Conservation (phyloP, 2,329 filamentous ascomycete genomes). For the Talaromyces pinophilus region DNA sequence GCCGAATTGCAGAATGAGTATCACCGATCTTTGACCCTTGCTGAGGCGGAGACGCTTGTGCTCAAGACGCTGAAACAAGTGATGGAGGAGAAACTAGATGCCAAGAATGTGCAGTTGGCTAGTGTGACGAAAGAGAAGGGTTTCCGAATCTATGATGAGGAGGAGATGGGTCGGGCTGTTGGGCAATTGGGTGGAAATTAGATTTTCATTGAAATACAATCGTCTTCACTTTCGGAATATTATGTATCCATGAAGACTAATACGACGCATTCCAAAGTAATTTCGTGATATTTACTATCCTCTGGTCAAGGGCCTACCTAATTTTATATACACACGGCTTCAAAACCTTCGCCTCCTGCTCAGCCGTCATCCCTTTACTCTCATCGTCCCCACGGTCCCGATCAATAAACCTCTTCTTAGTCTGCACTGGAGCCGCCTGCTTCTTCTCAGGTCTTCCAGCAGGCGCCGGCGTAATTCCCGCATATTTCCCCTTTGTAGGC, state of each 20-base stretch:
- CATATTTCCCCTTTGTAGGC: conserved; percentile 73
- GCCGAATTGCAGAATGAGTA: conserved; percentile 98
- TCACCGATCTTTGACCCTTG: conserved; percentile 92
- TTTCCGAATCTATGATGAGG: conserved; percentile 97
- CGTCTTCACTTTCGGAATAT: conserved; percentile 8
- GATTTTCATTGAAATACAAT: conserved; percentile 7
- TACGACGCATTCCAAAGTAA: not conserved
- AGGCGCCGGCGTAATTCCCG: conserved; percentile 32
- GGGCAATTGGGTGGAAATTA: conserved; percentile 60
- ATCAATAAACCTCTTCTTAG: conserved; percentile 61
- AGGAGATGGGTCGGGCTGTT: conserved; percentile 93
- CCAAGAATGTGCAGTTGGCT: conserved; percentile 97
- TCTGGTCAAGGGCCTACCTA: conserved; percentile 52
- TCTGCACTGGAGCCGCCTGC: conserved; percentile 31
- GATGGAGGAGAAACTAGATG: conserved; percentile 99
- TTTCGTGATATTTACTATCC: not conserved
- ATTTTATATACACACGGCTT: conserved; percentile 98
- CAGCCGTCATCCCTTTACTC: conserved; percentile 55
- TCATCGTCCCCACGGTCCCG: conserved; percentile 51
- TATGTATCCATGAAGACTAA: conserved; percentile 17
- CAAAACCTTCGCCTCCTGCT: conserved; percentile 69
- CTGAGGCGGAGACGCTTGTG: conserved; percentile 90
- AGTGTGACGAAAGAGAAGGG: conserved; percentile 97
- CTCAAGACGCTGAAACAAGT: conserved; percentile 99
- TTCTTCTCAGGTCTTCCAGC: conserved; percentile 11